Base-by-base conservation (phyloP, 192 early-diverging fungal genomes). In the Gaertneriomyces sp. region DNA sequence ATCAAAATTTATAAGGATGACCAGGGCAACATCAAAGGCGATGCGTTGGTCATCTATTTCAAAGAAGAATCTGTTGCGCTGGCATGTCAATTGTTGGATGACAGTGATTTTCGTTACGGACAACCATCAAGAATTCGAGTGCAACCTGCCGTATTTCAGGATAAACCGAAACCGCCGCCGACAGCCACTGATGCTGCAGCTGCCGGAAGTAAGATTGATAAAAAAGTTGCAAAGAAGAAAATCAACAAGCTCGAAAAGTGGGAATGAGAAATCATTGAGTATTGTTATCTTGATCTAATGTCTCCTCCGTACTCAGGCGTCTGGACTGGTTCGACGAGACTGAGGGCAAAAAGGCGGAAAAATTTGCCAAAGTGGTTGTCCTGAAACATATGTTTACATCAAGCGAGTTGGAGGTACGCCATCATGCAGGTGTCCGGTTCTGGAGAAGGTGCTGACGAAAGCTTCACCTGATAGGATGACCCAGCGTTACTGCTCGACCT, bases 311-410 rank as follows among this genome's bases (percentile, higher is more conserved):
- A 6, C 7, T 45, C 75, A 92, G 91, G 65, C 90, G 92, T 66
- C 78, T 98, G 42, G 93, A 91, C 66, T 98, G 96, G 96, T 82
- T 86, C 63, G 94, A 98, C 42, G 85, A 86, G 10, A 72, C 74
- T 45, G 66, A 75, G 42, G 86, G 82, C 41, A 88, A 90, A 52
- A 75, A 73, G 61, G 75, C 85, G 1, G 92, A 92, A 10, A 86
- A 90, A 66, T 88, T 88, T 63, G 73, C 71, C 50, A 90, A 89
- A 53, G 88, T 92, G 41, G 93, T 97, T 8, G 89, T 99, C 52
- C 74, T 99, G 41, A 95, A 95, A 74, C 81, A 94, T 70, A 97
- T 99, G 95, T 99, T 95, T 70, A 91, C 91, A 4, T 65, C 86
- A 14, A 69, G 87, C 45, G 94, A 99, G 74, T 68, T 99, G 1